Base-by-base conservation (phyloP, 192 early-diverging fungal genomes). In the Backusella morwellensis region DNA sequence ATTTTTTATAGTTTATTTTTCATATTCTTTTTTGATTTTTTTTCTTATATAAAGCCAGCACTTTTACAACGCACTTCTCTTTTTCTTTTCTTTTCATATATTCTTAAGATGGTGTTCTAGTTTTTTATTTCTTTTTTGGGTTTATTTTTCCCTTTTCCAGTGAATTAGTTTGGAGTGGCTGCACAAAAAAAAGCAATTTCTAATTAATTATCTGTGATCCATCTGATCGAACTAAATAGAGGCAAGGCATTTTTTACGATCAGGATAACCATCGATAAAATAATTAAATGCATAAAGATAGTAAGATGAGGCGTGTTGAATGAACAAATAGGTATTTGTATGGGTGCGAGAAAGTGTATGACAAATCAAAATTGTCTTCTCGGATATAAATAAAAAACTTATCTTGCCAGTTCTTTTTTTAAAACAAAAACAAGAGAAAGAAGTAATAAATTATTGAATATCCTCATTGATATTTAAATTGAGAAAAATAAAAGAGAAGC, bases 141-240 rank as follows among this genome's bases (percentile, higher is more conserved):
- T 63, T 63, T 29, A 63, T 29, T 26, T 63, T 63, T 29, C 56
- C 56, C 3, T 29, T 14, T 29, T 63, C 7, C 4, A 26, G 47
- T n/a, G 21, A 63, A 14, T 63, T 63, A 29, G 26, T 63, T 23
- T 4, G 56, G 56, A 63, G 56, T 63, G 26, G 23, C 56, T 63
- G 9, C 23, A 23, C 26, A 29, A 29, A 63, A 29, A 19, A 29
- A 56, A 56, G 21, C 2, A 59, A 8, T 26, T 59, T 26, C 29
- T 63, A 63, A 29, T 63, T 63, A 29, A 29, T 63, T 56, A 40
- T 40, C 54, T 21, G n/a, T 23, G 26, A 29, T 59, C 9, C 23
- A 59, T 26, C 23, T 59, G 56, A 59, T 63, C 56, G 56, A 63
- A 63, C 56, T 63, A 63, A 63, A 63, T 63, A 26, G 56, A 63